Evolutionary conservation across 257 asterid genomes (phyloP), one percentile per base, ranked within the genome.

Genomic region (Linderniella brevidens): DNA sequence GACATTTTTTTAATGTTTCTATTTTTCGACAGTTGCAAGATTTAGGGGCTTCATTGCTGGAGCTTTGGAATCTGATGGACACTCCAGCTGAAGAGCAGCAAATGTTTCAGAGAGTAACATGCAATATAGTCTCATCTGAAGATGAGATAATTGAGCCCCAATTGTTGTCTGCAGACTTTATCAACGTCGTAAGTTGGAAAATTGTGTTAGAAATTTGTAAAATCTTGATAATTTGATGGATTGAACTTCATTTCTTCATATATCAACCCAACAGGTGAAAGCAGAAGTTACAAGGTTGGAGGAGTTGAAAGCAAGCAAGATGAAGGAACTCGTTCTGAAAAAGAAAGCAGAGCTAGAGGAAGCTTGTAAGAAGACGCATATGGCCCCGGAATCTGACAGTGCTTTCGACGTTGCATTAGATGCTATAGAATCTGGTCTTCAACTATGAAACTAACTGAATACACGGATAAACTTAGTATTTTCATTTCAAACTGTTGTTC

Each of bases 61-160:
- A 90, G 76, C 81, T 85, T 37, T 90, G 99, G 99, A 85, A 90
- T 67, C 79, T 90, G 79, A 81, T 90, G 99, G 99, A 90, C 71
- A 90, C 92, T 12, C 96, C 99, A 45, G 29, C 62, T 48, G 96
- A 85, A 65, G 99, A 85, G 80, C 96, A 85, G 53, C 87, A 69
- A 53, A 56, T 35, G 19, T 81, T 85, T 65, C 99, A 81, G 65
- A 85, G 71, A 53, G 94, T 85, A 59, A 85, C 96, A 8, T 67
- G 93, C 57, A 85, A 75, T 37, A 74, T 90, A 48, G 96, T 82
- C 57, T 92, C 99, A 61, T 73, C 92, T 12, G 99, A 79, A 62
- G 76, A 77, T 29, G 99, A 90, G 73, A 77, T 85, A 61, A 77
- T 71, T 4, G 93, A 81, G 64, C 82, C 93, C 39, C 70, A 71